These are phyloP conservation scores for Lunularia cruciata DNA, from an alignment of 225 moss, liverwort and hornwort genomes.

Conservation along the genomic window DNA sequence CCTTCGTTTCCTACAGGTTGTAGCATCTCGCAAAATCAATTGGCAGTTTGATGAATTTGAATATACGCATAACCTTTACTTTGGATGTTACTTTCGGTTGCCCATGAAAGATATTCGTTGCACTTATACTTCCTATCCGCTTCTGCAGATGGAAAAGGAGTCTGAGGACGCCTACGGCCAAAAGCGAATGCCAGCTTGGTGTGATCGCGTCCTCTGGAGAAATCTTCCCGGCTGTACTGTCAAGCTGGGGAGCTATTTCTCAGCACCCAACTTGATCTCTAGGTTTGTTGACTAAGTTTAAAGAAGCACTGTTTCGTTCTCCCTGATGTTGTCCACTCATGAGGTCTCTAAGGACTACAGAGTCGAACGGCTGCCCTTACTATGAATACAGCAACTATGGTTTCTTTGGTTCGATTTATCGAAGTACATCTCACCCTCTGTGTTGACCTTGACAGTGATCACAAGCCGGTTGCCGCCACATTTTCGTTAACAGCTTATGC, in stretches of 20 bases:
- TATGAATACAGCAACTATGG: no score
- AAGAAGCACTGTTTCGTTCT: no score
- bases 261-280: constrained; percentile 74
- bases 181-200: constrained; percentile 98
- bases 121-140: background rate
- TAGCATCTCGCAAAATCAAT: background rate
- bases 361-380: no score
- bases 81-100: no score
- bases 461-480: constrained; percentile 95
- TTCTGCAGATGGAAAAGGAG: constrained; percentile 70
- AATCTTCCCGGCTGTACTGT: constrained; percentile 82
- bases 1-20: background rate
- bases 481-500: constrained; percentile 83
- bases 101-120: background rate
- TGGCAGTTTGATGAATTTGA: background rate
- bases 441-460: constrained; percentile 58
- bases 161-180: constrained; percentile 60
- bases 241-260: constrained; percentile 67
- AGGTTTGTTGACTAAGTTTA: constrained; percentile 31
- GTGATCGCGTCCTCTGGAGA: constrained; percentile 93
- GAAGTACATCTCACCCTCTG: no score
- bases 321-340: no score
- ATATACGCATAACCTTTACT: background rate
- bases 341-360: no score
- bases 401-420: no score